Evolutionary conservation across 2,329 filamentous ascomycete species (phyloP).

Genomic region (Ceratocystis papillata): DNA sequence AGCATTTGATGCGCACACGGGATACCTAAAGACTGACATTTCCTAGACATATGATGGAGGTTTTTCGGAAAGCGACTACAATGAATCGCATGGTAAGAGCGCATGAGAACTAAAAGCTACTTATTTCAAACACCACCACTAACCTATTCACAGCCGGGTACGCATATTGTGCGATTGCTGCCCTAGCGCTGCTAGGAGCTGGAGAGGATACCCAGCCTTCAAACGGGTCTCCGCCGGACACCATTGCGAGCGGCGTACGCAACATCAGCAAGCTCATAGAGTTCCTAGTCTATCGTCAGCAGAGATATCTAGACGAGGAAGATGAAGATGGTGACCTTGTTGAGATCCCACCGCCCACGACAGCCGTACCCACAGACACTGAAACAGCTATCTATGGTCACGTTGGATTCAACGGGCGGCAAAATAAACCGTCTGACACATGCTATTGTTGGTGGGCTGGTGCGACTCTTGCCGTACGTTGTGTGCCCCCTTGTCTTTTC

Average conservation of each 20-base stretch:
- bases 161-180: slow-evolving; percentile 75
- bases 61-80: slow-evolving; percentile 63
- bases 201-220: slow-evolving; percentile 20
- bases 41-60: slow-evolving; percentile 71
- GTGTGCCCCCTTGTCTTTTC: slow-evolving; percentile 28
- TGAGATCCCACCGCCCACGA: slow-evolving; percentile 17
- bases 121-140: slow-evolving; percentile 31
- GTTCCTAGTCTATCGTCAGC: slow-evolving; percentile 58
- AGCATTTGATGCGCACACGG: slow-evolving; percentile 25
- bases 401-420: slow-evolving; percentile 78
- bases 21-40: background rate
- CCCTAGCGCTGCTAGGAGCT: slow-evolving; percentile 61
- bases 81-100: slow-evolving; percentile 67
- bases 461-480: slow-evolving; percentile 45
- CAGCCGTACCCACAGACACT: slow-evolving; percentile 9
- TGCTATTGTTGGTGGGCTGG: slow-evolving; percentile 93
- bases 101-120: background rate
- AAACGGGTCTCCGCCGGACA: slow-evolving; percentile 9
- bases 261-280: slow-evolving; percentile 31
- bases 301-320: slow-evolving; percentile 45
- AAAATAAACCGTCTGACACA: slow-evolving; percentile 86
- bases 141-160: slow-evolving; percentile 52
- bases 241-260: slow-evolving; percentile 31
- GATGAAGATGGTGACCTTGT: slow-evolving; percentile 35
- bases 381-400: slow-evolving; percentile 31